Evolutionary conservation across 371 early-diverging fungal species (phyloP), one percentile per base, ranked within the genome.

Genomic region (Actinomortierella wolfii): DNA sequence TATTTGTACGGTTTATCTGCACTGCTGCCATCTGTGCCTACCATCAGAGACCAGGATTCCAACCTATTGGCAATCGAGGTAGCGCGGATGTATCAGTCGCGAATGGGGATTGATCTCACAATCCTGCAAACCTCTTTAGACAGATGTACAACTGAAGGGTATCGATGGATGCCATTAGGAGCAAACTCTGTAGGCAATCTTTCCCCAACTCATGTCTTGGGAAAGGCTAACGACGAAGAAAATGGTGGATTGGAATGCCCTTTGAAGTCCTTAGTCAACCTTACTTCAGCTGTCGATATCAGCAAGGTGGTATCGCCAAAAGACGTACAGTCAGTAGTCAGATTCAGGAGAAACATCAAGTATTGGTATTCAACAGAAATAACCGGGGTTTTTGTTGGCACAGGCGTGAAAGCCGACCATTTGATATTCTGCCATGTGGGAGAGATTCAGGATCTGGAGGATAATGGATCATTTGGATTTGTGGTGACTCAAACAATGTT

Each of bases 1-100:
- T 44, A 59, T 46, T 20, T 59, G 15, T 52, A 45, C 24, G 59
- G 59, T 45, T 40, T 59, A 51, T 59, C 59, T 3, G 59, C 59
- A 44, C 23, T 59, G 46, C 52, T 59, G 18, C 59, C 42, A 17
- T 59, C 23, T 34, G 39, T 40, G 21, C 46, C n/a, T n/a, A n/a
- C 52, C 17, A 52, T 29, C 14, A 44, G 52, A 59, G 23, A 29
- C 6, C 2, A 59, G 44, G 39, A 45, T 21, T 45, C 20, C 39
- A 23, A 59, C 2, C 23, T 34, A 47, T 26, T 59, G 21, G 59
- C 59, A 39, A 52, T 52, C 7, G 46, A 52, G 45, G 59, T 59
- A 46, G 59, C 53, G 15, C 39, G 42, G 59, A 59, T 59, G 49
- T 51, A 59, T 42, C 29, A 34, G 0, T n/a, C n/a, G n/a, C n/a